phyloP scores from a whole-genome alignment of 1,284 basidiomycete genomes.

The Coriolopsis trogii region DNA sequence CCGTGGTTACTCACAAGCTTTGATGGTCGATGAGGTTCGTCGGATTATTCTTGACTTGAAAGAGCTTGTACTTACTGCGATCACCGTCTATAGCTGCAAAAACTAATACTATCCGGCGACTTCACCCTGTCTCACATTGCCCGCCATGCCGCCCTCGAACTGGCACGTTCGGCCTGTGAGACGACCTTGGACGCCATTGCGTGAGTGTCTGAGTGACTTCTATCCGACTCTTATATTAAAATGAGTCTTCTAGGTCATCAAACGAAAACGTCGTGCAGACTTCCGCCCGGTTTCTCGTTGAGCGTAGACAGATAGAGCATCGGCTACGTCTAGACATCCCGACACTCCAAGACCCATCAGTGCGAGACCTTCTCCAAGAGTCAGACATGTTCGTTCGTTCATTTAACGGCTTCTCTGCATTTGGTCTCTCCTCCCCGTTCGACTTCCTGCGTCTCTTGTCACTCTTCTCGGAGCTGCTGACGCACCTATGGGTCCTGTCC shows the following conservation, averaged over 20 bases:
- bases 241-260: slow-evolving; percentile 45
- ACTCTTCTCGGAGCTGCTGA: slow-evolving; percentile 67
- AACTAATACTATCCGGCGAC: slow-evolving; percentile 42
- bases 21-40: slow-evolving; percentile 78
- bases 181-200: slow-evolving; percentile 69
- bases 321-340: slow-evolving; percentile 78
- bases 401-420: slow-evolving; percentile 66
- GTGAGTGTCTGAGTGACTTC: slow-evolving; percentile 46
- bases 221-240: slow-evolving; percentile 13
- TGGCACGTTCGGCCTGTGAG: slow-evolving; percentile 64
- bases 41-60: slow-evolving; percentile 12
- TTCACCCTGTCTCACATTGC: slow-evolving; percentile 36
- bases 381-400: slow-evolving; percentile 80
- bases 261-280: slow-evolving; percentile 73
- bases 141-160: slow-evolving; percentile 62
- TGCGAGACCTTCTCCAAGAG: slow-evolving; percentile 79
- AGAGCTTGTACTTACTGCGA: background rate
- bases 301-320: slow-evolving; percentile 75
- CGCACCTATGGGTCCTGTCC: slow-evolving; percentile 67
- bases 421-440: slow-evolving; percentile 74
- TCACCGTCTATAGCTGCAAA: slow-evolving; percentile 58
- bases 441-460: slow-evolving; percentile 76
- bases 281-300: slow-evolving; percentile 71
- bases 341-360: slow-evolving; percentile 68
- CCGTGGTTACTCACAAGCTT: slow-evolving; percentile 80